Evolutionary conservation across 441 rosid species (phyloP).

Genomic region (Gossypium trilobum): DNA sequence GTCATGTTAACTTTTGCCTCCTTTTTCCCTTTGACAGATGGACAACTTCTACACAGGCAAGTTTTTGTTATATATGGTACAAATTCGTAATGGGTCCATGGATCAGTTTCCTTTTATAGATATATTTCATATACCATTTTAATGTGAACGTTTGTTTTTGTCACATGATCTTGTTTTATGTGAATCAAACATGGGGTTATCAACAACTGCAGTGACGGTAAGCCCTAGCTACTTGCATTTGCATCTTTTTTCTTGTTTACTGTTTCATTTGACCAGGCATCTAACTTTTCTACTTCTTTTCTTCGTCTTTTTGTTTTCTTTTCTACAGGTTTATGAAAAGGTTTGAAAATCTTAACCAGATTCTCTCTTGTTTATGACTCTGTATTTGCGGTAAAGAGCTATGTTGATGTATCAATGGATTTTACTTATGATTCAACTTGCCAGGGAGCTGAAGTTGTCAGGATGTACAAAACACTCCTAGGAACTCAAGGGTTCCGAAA

Average conservation of each 20-base stretch:
- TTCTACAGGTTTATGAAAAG: conserved; percentile 88
- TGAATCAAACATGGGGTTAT: conserved; percentile 22
- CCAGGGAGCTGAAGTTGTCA: conserved; percentile 98
- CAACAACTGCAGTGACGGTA: conserved; percentile 69
- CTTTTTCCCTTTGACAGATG: conserved; percentile 51
- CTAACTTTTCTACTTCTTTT: conserved; percentile 18
- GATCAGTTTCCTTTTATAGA: not conserved
- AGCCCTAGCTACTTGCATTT: conserved; percentile 14
- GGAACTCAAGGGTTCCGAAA: conserved; percentile 86
- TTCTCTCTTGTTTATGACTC: not conserved
- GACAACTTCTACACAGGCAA: conserved; percentile 97
- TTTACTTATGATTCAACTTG: conserved; percentile 11
- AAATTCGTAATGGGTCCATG: not conserved
- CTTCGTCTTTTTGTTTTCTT: conserved; percentile 20
- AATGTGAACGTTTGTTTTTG: conserved; percentile 16
- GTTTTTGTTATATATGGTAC: conserved; percentile 23
- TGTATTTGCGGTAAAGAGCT: not conserved
- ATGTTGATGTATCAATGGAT: conserved; percentile 13
- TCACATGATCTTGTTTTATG: conserved; percentile 17
- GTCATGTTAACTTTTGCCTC: conserved; percentile 15
- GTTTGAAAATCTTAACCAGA: conserved; percentile 29
- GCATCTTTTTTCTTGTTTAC: not conserved
- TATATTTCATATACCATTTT: conserved; percentile 11
- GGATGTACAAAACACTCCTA: conserved; percentile 97
- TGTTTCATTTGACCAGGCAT: not conserved